Conservation (phyloP, 805 yeast genomes). For the Saccharomycopsis sp. region DNA sequence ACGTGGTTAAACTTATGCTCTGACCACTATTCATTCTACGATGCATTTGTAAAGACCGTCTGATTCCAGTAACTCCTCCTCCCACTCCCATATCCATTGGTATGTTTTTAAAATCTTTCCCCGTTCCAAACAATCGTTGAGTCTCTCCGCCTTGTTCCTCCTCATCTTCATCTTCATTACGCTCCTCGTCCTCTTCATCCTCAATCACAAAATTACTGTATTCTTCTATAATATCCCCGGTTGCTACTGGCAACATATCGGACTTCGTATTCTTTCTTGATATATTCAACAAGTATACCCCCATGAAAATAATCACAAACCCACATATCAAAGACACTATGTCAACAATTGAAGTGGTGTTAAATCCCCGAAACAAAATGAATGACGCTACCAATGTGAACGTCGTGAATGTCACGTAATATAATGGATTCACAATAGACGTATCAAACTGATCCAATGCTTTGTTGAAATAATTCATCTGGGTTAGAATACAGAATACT, state of each 20-base stretch:
- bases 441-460: constrained; percentile 92
- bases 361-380: constrained; percentile 79
- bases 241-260: constrained; percentile 25
- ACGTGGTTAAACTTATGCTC: not conserved
- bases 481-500: constrained; percentile 75
- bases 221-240: not conserved
- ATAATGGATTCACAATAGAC: constrained; percentile 83
- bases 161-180: constrained; percentile 6
- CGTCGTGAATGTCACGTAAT: constrained; percentile 87
- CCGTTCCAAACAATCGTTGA: constrained; percentile 26
- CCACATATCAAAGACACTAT: constrained; percentile 79
- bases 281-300: constrained; percentile 76
- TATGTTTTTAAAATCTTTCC: constrained; percentile 54
- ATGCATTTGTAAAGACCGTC: constrained; percentile 16
- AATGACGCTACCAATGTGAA: constrained; percentile 82
- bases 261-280: constrained; percentile 58
- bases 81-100: constrained; percentile 84
- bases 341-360: constrained; percentile 73
- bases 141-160: not conserved
- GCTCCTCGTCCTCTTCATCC: not conserved
- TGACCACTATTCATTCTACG: not conserved
- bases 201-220: not conserved
- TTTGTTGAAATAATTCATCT: constrained; percentile 90
- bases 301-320: constrained; percentile 78
- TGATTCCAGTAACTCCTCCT: constrained; percentile 35